phyloP scores from a whole-genome alignment of 257 asterid genomes.

The Solanum sitiens region DNA sequence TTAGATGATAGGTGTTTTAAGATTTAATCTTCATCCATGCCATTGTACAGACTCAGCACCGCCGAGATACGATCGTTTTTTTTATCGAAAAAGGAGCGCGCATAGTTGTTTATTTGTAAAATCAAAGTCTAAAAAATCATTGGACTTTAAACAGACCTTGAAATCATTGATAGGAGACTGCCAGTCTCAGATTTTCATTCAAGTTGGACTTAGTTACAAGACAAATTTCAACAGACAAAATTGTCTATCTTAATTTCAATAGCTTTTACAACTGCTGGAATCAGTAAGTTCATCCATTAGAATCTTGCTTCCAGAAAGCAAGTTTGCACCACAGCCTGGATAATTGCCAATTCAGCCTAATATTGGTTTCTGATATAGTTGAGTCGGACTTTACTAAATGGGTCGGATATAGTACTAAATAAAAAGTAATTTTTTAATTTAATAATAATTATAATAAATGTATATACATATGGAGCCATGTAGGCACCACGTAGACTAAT shows the following conservation, averaged over 20 bases:
- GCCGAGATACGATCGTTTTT: too few relatives aligned
- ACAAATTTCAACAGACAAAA: neutral
- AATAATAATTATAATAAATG: too few relatives aligned
- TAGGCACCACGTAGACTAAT: too few relatives aligned
- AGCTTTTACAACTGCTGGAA: neutral
- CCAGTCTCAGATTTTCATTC: neutral
- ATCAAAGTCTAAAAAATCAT: neutral
- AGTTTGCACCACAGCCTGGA: neutral
- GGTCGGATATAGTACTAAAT: too few relatives aligned
- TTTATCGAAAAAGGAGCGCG: too few relatives aligned
- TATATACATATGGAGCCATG: too few relatives aligned
- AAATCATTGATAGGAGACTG: neutral
- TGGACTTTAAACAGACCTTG: neutral
- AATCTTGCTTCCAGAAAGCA: neutral
- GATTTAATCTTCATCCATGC: too few relatives aligned
- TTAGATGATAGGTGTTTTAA: too few relatives aligned
- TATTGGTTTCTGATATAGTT: neutral
- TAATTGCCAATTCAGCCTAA: neutral
- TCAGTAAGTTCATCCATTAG: neutral
- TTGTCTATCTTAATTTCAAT: neutral
- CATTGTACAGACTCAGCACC: too few relatives aligned
- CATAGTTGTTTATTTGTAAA: neutral
- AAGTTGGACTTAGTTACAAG: neutral
- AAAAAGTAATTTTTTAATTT: too few relatives aligned
- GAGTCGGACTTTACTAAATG: too few relatives aligned